Conservation (phyloP, 1,139 yeast genomes). For the Yamadazyma sp. region DNA sequence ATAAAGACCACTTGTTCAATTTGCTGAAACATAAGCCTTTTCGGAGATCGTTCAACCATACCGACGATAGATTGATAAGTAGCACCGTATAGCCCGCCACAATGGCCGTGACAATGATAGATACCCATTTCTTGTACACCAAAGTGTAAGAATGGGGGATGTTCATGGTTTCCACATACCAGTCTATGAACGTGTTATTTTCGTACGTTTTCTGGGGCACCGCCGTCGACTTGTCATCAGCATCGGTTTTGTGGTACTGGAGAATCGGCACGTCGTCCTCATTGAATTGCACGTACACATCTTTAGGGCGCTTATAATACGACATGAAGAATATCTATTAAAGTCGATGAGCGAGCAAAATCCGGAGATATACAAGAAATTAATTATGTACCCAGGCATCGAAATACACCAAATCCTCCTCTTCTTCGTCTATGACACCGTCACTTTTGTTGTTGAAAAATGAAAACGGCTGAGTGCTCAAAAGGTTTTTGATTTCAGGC, state of each 20-base stretch:
- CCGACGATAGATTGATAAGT: slow-evolving; percentile 57
- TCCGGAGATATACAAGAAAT: background rate
- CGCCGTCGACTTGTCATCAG: background rate
- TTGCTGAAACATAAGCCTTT: slow-evolving; percentile 43
- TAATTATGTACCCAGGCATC: slow-evolving; percentile 38
- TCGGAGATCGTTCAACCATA: slow-evolving; percentile 63
- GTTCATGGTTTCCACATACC: slow-evolving; percentile 25
- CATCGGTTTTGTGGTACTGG: background rate
- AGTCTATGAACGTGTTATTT: slow-evolving; percentile 39
- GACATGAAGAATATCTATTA: slow-evolving; percentile 4
- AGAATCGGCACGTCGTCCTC: slow-evolving; percentile 4
- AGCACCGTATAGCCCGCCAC: slow-evolving; percentile 61
- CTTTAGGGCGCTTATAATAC: slow-evolving; percentile 3
- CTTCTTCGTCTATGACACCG: slow-evolving; percentile 32
- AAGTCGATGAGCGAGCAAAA: background rate
- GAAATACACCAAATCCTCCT: slow-evolving; percentile 38
- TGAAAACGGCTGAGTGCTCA: slow-evolving; percentile 24
- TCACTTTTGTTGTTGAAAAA: slow-evolving; percentile 38
- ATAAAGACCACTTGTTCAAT: slow-evolving; percentile 42
- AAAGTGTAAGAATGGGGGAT: slow-evolving; percentile 13
- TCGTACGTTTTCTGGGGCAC: slow-evolving; percentile 18
- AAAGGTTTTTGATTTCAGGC: slow-evolving; percentile 6
- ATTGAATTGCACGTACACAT: slow-evolving; percentile 3
- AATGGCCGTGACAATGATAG: slow-evolving; percentile 56
- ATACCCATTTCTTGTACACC: slow-evolving; percentile 49